Conservation (phyloP, 805 yeast genomes). For the Teunomyces panamensis region DNA sequence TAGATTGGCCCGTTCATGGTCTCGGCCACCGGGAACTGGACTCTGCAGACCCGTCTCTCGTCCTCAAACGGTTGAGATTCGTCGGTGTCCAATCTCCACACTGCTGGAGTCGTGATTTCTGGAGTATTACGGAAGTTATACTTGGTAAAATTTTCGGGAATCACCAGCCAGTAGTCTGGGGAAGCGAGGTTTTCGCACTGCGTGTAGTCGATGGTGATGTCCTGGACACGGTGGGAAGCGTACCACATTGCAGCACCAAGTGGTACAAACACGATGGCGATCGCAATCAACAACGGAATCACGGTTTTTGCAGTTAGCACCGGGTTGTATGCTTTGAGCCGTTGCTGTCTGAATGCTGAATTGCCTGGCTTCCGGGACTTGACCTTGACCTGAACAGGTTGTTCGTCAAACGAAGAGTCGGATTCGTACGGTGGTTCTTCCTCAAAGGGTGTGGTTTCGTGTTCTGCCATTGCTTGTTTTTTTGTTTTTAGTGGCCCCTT, state of each 20-base stretch:
- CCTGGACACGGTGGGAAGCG: constrained; percentile 38
- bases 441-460: not conserved
- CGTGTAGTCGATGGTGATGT: constrained; percentile 39
- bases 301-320: constrained; percentile 43
- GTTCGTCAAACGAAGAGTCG: constrained; percentile 40
- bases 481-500: not conserved
- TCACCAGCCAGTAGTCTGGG: constrained; percentile 29
- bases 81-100: constrained; percentile 38
- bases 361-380: constrained; percentile 65
- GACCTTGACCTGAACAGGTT: constrained; percentile 28
- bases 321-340: constrained; percentile 48
- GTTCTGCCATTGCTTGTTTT: not conserved
- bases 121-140: constrained; percentile 30
- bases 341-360: constrained; percentile 55
- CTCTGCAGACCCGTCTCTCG: constrained; percentile 45
- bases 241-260: constrained; percentile 48
- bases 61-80: constrained; percentile 46
- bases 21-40: constrained; percentile 38
- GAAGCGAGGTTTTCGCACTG: constrained; percentile 39
- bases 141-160: constrained; percentile 37
- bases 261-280: constrained; percentile 42
- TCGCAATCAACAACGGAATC: constrained; percentile 35
- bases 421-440: constrained; percentile 27
- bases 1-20: constrained; percentile 38
- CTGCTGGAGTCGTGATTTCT: constrained; percentile 17